Evolutionary conservation across 2,329 filamentous ascomycete genomes (phyloP).

Genomic region (Arthrobotrys iridis): DNA sequence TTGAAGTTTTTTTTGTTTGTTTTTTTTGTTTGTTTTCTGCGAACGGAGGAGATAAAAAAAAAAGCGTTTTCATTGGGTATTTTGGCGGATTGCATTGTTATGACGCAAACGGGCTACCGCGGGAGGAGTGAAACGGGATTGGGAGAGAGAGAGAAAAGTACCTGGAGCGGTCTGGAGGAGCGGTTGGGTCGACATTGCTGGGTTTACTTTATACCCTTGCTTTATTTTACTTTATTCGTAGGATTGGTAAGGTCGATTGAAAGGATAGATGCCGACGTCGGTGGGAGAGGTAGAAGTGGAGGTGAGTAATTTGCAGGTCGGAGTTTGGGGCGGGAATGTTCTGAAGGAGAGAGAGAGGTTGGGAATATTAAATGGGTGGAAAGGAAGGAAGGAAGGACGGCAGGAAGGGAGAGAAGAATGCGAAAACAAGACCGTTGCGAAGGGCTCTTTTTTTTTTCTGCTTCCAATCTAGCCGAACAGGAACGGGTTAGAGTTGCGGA

Average conservation of each 20-base stretch:
- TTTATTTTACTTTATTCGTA: background rate
- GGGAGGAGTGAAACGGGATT: background rate
- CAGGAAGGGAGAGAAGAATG: background rate
- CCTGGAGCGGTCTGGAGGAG: conserved; percentile 87
- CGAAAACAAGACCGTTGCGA: too few relatives aligned
- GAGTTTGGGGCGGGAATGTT: too few relatives aligned
- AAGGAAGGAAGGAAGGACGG: background rate
- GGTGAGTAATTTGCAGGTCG: background rate
- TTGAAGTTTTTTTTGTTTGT: too few relatives aligned
- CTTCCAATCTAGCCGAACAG: too few relatives aligned
- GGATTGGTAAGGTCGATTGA: conserved; percentile 57
- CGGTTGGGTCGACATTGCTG: conserved; percentile 90
- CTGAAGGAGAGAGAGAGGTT: background rate
- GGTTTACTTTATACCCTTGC: too few relatives aligned
- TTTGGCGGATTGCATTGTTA: too few relatives aligned
- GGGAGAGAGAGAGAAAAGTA: background rate
- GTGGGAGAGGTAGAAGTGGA: background rate
- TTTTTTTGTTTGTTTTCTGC: too few relatives aligned
- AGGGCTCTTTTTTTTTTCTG: too few relatives aligned
- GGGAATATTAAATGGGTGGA: too few relatives aligned
- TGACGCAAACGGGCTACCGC: background rate
- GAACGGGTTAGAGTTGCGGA: too few relatives aligned
- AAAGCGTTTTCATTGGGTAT: too few relatives aligned
- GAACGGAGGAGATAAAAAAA: background rate
- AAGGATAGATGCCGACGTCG: background rate